These are phyloP conservation scores for Erythrophleum ivorense DNA, from an alignment of 331 rosid genomes.

Conservation along the genomic window DNA sequence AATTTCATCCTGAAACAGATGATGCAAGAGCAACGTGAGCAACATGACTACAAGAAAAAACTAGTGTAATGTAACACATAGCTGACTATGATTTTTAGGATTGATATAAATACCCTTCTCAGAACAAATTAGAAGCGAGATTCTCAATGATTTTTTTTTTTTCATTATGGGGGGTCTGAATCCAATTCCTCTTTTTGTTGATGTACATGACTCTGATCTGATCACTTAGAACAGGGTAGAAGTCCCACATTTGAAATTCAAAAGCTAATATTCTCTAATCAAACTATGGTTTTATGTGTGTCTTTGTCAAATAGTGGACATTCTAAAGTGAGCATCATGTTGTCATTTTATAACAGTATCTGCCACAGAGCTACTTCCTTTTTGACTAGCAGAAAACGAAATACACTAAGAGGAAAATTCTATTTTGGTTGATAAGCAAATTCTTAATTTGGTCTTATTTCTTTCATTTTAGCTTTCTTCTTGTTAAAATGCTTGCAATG, in stretches of 20 bases:
- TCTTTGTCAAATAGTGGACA: slow-evolving; percentile 41
- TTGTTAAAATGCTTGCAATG: too few relatives aligned
- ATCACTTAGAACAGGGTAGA: slow-evolving; percentile 12
- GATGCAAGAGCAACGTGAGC: slow-evolving; percentile 44
- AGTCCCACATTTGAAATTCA: slow-evolving; percentile 17
- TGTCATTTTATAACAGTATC: slow-evolving; percentile 7
- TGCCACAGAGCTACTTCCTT: slow-evolving; percentile 8
- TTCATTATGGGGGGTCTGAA: slow-evolving; percentile 20
- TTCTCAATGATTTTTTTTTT: slow-evolving; percentile 43
- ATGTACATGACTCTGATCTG: slow-evolving; percentile 35
- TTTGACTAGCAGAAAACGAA: slow-evolving; percentile 21
- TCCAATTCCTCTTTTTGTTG: slow-evolving; percentile 33
- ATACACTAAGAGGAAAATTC: slow-evolving; percentile 5
- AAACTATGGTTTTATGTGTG: slow-evolving; percentile 28
- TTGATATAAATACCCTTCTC: slow-evolving; percentile 31
- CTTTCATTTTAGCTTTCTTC: too few relatives aligned
- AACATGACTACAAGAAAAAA: slow-evolving; percentile 3
- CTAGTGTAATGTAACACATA: not conserved
- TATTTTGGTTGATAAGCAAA: too few relatives aligned
- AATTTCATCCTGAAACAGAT: slow-evolving; percentile 81
- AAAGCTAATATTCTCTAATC: slow-evolving; percentile 40
- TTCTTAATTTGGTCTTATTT: too few relatives aligned
- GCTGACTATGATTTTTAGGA: slow-evolving; percentile 1
- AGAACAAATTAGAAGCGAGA: slow-evolving; percentile 40
- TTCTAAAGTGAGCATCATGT: slow-evolving; percentile 27